Evolutionary conservation across 352 stramenopile species (phyloP).

Genomic region (Lagenidium giganteum): DNA sequence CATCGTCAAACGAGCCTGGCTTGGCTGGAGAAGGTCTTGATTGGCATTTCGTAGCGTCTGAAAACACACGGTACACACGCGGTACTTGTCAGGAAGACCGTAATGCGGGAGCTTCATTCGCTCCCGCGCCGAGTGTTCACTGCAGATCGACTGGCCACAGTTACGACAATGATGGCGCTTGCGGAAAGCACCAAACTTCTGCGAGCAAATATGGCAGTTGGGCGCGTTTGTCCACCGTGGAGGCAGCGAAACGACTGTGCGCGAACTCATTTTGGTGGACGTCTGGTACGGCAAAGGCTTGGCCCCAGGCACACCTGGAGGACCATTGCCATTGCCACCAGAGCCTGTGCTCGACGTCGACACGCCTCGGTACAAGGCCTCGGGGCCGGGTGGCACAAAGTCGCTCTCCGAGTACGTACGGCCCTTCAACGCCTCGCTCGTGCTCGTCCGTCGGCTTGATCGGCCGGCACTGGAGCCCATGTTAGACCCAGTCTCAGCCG

Average conservation of each 20-base stretch:
- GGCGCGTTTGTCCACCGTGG: slow-evolving; percentile 80
- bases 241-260: slow-evolving; percentile 52
- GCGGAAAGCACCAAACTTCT: slow-evolving; percentile 76
- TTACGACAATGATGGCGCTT: slow-evolving; percentile 87
- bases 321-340: slow-evolving; percentile 1
- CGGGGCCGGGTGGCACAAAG: slow-evolving; percentile 17
- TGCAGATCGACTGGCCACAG: slow-evolving; percentile 82
- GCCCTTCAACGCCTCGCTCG: too few species aligned
- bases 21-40: slow-evolving; percentile 32
- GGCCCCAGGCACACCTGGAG: slow-evolving; percentile 1
- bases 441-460: slow-evolving; percentile 25
- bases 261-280: slow-evolving; percentile 26
- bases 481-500: background rate
- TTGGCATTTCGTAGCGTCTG: slow-evolving; percentile 59
- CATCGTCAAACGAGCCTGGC: slow-evolving; percentile 10
- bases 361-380: slow-evolving; percentile 13
- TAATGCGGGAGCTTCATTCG: slow-evolving; percentile 80
- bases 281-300: slow-evolving; percentile 35
- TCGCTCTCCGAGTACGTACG: slow-evolving; percentile 67
- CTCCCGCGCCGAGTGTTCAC: slow-evolving; percentile 78
- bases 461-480: background rate
- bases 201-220: slow-evolving; percentile 82
- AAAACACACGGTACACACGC: slow-evolving; percentile 80
- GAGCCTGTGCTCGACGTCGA: slow-evolving; percentile 20
- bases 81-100: slow-evolving; percentile 68